Evolutionary conservation across 495 filamentous ascomycete genomes (phyloP), one percentile per base, ranked within the genome.

Genomic region (Trichoderma erinaceum): DNA sequence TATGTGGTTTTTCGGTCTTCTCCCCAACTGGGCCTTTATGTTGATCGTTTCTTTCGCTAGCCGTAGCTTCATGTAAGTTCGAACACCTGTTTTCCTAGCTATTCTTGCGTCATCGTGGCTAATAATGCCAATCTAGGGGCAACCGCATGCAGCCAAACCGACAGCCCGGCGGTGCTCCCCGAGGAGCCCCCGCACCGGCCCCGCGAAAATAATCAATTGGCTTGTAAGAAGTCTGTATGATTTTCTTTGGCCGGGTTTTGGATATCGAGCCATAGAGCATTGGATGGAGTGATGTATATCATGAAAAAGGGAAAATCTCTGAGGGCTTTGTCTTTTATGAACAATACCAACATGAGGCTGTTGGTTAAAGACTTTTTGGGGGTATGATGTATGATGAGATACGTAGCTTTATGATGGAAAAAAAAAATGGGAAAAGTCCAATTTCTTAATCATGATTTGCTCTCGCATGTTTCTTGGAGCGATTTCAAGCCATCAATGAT

Each of bases 21-120:
- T 86, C 56, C 84, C 84, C 21, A 82, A 79, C 77, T 87, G 85
- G 85, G 78, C 78, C 11, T 83, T 89, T 71, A 91, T 97, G 95
- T 84, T 98, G 70, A 75, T 83, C 43, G 86, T 98, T 70, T 91
- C 88, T 68, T 86, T 97, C 71, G 74, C 93, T 69, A 95, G 89
- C 82, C 84, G 93, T 72, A 85, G 82, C 48, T 82, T 97, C 75
- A 97, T 97, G 95, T 97, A 46, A 50, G 65, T 50, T n/a, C 2
- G 15, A 7, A 11, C 1, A 1, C 35, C 63, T 3, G 0, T 32
- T 25, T 13, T 32, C 10, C 11, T 16, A 2, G 4, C 25, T 7
- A 29, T 32, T 29, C 56, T 12, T 25, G 6, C 56, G 27, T 29
- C 29, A 21, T 25, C 4, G 8, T 32, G 27, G 25, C 56, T 61